phyloP scores from a whole-genome alignment of 2,329 filamentous ascomycete genomes.

The Trichophyton simii region DNA sequence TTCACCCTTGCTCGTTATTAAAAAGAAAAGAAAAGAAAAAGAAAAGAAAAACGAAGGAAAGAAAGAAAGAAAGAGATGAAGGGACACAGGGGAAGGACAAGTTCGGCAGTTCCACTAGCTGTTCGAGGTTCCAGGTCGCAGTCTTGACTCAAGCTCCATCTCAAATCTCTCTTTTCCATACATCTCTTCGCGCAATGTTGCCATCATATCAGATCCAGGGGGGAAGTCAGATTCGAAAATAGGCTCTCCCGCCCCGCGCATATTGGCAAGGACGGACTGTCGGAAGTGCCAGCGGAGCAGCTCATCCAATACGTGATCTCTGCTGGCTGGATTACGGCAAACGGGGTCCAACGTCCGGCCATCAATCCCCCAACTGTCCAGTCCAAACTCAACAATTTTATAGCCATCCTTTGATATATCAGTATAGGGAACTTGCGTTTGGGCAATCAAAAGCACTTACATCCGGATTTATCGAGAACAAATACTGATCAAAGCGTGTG shows the following conservation, averaged over 20 bases:
- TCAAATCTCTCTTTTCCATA: slow-evolving; percentile 14
- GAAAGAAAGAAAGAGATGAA: too few species aligned
- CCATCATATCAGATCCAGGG: slow-evolving; percentile 16
- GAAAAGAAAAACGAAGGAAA: too few species aligned
- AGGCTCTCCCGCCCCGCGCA: slow-evolving; percentile 17
- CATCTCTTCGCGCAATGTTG: slow-evolving; percentile 8
- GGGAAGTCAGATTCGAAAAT: slow-evolving; percentile 17
- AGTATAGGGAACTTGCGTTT: slow-evolving; percentile 1
- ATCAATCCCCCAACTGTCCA: slow-evolving; percentile 10
- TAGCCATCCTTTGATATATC: slow-evolving; percentile 12
- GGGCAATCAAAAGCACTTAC: slow-evolving; percentile 3
- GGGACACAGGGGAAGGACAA: not conserved
- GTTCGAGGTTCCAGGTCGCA: not conserved
- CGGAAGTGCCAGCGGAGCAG: slow-evolving; percentile 17
- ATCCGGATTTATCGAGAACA: not conserved
- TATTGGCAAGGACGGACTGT: slow-evolving; percentile 17
- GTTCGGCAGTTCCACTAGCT: not conserved
- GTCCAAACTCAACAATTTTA: slow-evolving; percentile 7
- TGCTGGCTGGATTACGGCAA: slow-evolving; percentile 11
- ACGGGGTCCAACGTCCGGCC: slow-evolving; percentile 13
- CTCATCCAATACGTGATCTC: slow-evolving; percentile 12
- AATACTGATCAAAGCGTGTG: slow-evolving; percentile 7
- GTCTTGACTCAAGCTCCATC: slow-evolving; percentile 9
- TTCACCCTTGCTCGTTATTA: too few species aligned
- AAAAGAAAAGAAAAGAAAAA: too few species aligned